Evolutionary conservation across 768 basidiomycete species (phyloP), one percentile per base, ranked within the genome.

Genomic region (Termitomyces sp.): DNA sequence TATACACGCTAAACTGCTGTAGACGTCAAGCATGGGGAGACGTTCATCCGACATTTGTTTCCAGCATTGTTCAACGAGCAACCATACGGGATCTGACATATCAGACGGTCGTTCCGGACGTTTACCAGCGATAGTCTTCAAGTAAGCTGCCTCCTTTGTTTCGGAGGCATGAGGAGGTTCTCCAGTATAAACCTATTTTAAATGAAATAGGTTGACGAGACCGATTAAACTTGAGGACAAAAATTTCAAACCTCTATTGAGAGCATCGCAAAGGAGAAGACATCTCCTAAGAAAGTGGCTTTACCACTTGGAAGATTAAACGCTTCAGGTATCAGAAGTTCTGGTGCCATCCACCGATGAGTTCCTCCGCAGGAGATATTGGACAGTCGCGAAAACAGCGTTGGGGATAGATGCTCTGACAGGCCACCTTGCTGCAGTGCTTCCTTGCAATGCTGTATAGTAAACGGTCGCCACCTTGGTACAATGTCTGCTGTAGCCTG

Each of bases 321-420:
- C 0, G 31, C 51, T 12, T 66, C 64, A 4, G 70, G 64, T 0
- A 61, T 20, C 1, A 71, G 56, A 5, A 63, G 64, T 39, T 73
- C 70, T 0, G 72, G 70, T 0, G 70, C 67, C 69, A 70, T 72
- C 72, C 69, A 73, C 22, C 67, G 65, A n/a, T 41, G 52, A 7
- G 65, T 72, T 7, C 72, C 68, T 9, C 55, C 67, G 6, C 62
- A 66, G 0, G 63, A 63, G 3, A 47, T 46, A 4, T 59, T 59
- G 60, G 63, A 64, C 36, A 63, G 33, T 31, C 52, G 55, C 9
- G 55, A 54, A 13, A 59, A 54, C 16, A 63, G 16, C 42, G 20
- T 57, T 53, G 37, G 11, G 16, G 52, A 53, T 37, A 60, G 31
- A 33, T 44, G 27, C 24, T 45, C 46, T 27, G 62, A 55, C 12